phyloP scores from a whole-genome alignment of 176 grass and related monocot genomes.

The Thalia dealbata region DNA sequence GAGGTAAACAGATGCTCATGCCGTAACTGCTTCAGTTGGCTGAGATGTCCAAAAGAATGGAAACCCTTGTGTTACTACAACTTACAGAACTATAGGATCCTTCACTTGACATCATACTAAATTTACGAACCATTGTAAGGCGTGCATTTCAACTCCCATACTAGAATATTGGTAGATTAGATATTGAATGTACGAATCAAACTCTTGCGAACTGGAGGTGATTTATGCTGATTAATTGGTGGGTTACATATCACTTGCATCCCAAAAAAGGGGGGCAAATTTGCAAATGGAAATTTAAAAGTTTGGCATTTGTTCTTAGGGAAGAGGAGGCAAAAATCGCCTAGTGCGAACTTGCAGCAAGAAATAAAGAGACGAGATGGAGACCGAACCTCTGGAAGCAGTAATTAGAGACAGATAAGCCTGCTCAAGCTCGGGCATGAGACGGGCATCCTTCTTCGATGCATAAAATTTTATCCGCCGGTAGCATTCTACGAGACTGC shows the following conservation, averaged over 20 bases:
- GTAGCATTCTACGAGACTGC: constrained; percentile 46
- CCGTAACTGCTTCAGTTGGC: too few relatives aligned
- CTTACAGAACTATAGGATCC: background rate
- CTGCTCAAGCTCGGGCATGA: constrained; percentile 70
- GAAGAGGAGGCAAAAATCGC: background rate
- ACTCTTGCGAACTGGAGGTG: background rate
- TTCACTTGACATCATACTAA: background rate
- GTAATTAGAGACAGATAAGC: constrained; percentile 80
- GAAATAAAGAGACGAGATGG: background rate
- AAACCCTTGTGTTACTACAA: background rate
- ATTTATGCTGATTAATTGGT: background rate
- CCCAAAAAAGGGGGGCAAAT: background rate
- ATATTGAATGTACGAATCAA: background rate
- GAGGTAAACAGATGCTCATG: too few relatives aligned
- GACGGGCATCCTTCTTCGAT: constrained; percentile 40
- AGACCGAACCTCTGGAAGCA: constrained; percentile 52
- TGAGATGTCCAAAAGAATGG: too few relatives aligned
- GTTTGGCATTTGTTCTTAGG: background rate
- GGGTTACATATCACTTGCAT: background rate
- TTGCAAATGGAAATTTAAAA: background rate
- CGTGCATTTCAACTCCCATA: background rate
- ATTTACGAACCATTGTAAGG: background rate
- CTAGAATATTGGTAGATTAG: background rate
- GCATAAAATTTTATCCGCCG: constrained; percentile 50
- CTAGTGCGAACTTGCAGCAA: background rate